phyloP scores from a whole-genome alignment of 805 yeast species.

The Metschnikowia santaceciliae region DNA sequence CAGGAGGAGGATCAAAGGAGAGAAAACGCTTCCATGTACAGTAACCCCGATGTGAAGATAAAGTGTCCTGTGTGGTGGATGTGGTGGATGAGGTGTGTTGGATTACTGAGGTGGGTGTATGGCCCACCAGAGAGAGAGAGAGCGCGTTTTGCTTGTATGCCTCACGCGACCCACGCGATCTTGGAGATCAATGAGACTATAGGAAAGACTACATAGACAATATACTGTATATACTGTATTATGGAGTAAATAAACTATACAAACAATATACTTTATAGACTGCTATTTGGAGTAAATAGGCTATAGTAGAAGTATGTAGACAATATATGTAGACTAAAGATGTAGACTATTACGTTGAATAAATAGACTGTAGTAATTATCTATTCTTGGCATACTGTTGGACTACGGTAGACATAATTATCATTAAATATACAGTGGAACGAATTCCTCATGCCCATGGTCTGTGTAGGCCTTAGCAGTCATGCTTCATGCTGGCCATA shows the following conservation, averaged over 20 bases:
- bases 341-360: no score
- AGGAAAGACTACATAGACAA: no score
- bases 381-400: no score
- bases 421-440: conserved; percentile 16
- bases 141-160: conserved; percentile 6
- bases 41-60: neutral
- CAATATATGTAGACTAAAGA: no score
- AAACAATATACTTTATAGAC: no score
- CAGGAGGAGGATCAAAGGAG: neutral
- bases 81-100: neutral
- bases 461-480: neutral
- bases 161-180: conserved; percentile 1
- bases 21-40: neutral
- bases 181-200: no score
- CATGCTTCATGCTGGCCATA: neutral
- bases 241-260: no score
- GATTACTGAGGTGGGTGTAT: neutral
- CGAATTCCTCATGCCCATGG: neutral
- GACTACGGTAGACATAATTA: conserved; percentile 8
- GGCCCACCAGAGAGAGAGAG: neutral
- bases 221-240: no score
- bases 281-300: no score
- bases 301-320: no score
- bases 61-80: neutral
- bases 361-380: no score